phyloP scores from a whole-genome alignment of 495 filamentous ascomycete genomes.

The Xylaria grammica region DNA sequence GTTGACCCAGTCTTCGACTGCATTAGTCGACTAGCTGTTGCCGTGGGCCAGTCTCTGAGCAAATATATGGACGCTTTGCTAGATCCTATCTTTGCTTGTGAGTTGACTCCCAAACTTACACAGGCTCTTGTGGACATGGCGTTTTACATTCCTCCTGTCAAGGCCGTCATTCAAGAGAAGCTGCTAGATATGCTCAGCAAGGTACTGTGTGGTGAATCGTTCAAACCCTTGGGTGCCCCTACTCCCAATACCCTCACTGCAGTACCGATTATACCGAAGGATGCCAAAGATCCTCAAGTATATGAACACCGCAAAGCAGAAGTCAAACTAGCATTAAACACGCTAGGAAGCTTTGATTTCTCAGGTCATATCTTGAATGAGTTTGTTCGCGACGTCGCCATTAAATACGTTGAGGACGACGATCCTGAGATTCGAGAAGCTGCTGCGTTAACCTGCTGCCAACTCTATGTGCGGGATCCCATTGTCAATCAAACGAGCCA shows the following conservation, averaged over 20 bases:
- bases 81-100: slow-evolving; percentile 96
- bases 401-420: slow-evolving; percentile 95
- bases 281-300: slow-evolving; percentile 75
- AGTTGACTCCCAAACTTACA: slow-evolving; percentile 86
- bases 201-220: slow-evolving; percentile 88
- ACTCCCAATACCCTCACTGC: slow-evolving; percentile 64
- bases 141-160: slow-evolving; percentile 95
- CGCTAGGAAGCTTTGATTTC: slow-evolving; percentile 96
- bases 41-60: slow-evolving; percentile 93
- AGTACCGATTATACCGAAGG: slow-evolving; percentile 81
- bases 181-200: slow-evolving; percentile 94
- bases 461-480: slow-evolving; percentile 93
- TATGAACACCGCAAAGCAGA: slow-evolving; percentile 82
- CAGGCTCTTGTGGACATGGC: slow-evolving; percentile 98
- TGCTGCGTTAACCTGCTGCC: slow-evolving; percentile 94
- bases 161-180: slow-evolving; percentile 88
- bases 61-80: slow-evolving; percentile 97
- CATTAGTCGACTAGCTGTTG: slow-evolving; percentile 93
- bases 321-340: slow-evolving; percentile 89
- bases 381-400: slow-evolving; percentile 97
- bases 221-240: slow-evolving; percentile 88
- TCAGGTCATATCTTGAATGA: slow-evolving; percentile 92
- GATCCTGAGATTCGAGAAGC: slow-evolving; percentile 93
- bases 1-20: slow-evolving; percentile 97
- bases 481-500: slow-evolving; percentile 97